Evolutionary conservation across 140 eudicot genomes (phyloP).

Genomic region (Flaveria floridana): DNA sequence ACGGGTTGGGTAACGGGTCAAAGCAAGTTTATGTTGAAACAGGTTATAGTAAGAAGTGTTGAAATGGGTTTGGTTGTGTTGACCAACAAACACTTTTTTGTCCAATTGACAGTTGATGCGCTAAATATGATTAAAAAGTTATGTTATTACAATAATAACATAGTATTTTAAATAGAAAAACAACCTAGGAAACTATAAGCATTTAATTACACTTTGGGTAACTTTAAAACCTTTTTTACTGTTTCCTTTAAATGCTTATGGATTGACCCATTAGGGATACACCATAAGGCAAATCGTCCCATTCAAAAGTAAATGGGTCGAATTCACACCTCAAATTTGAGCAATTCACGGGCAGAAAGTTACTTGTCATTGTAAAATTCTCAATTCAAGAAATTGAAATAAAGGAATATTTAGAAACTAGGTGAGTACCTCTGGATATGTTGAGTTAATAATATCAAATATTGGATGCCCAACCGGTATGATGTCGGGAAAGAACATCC

Average conservation of each 20-base stretch:
- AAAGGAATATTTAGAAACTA: constrained; percentile 15
- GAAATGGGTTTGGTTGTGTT: not conserved
- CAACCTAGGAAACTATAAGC: not conserved
- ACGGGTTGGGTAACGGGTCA: not conserved
- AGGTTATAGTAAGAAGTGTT: not conserved
- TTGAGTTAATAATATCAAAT: constrained; percentile 89
- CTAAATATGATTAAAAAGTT: constrained; percentile 8
- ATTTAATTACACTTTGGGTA: not conserved
- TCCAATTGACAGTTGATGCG: not conserved
- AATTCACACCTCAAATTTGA: not conserved
- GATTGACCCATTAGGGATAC: constrained; percentile 3
- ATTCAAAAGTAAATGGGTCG: not conserved
- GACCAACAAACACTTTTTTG: not conserved
- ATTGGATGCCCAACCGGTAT: constrained; percentile 94
- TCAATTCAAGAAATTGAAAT: not conserved
- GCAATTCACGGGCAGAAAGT: not conserved
- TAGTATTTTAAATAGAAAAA: not conserved
- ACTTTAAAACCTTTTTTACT: not conserved
- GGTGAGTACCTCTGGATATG: constrained; percentile 78
- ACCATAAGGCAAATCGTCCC: not conserved
- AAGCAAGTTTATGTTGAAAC: not conserved
- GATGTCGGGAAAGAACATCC: constrained; percentile 98
- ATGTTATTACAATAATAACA: not conserved
- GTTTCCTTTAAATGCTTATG: not conserved
- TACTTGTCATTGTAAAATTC: not conserved